A percentile compares a stretch with the other conserved stretches of the same genome.
These are phyloP conservation scores for Blastobotrys indianensis DNA, from an alignment of 1,139 yeast genomes.

Conservation along the genomic window DNA sequence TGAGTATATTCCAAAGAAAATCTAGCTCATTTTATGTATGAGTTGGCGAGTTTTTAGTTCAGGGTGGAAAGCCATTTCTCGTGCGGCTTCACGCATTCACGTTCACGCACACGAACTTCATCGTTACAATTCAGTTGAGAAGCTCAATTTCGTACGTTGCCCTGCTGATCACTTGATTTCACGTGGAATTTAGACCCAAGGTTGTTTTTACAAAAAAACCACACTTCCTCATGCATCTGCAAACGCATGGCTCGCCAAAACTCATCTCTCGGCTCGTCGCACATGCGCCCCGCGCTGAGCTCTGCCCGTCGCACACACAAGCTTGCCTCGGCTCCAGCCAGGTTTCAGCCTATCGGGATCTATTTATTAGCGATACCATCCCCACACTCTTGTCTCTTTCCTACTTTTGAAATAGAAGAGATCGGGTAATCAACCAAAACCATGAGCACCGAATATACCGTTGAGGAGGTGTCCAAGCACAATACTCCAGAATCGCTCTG, in stretches of 20 bases:
- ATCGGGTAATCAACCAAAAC: neutral
- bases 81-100: too few species aligned
- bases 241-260: neutral
- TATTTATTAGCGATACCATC: neutral
- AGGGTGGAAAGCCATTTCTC: too few species aligned
- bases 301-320: neutral
- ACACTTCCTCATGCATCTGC: neutral
- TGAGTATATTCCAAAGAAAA: too few species aligned
- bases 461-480: constrained; percentile 70
- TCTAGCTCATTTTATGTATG: too few species aligned
- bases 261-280: too few species aligned
- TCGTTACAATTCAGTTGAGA: too few species aligned
- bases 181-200: too few species aligned
- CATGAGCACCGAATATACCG: constrained; percentile 7
- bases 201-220: neutral
- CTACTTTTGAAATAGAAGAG: neutral
- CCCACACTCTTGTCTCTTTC: neutral
- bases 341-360: neutral
- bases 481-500: constrained; percentile 73
- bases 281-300: too few species aligned
- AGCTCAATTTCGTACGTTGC: too few species aligned
- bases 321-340: neutral
- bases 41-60: too few species aligned
- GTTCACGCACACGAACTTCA: too few species aligned
- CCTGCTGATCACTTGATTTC: too few species aligned